A percentile compares a stretch with the other conserved stretches of the same genome.
phyloP scores from a whole-genome alignment of 331 rosid species.

The Dryas integrifolia region DNA sequence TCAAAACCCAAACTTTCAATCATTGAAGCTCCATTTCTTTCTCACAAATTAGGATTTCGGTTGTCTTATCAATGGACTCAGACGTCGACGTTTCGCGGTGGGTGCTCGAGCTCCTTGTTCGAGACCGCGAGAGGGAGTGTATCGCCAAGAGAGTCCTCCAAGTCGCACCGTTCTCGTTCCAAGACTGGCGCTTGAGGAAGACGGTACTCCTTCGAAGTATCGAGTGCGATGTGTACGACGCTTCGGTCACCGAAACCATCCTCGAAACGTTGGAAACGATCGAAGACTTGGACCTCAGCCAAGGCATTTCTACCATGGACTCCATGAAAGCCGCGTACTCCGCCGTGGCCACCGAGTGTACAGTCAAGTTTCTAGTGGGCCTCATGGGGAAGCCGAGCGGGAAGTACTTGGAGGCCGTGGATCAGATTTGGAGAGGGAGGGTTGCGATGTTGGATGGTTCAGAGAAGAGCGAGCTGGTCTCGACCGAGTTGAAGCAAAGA shows the following conservation, averaged over 20 bases:
- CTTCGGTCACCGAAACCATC: conserved; percentile 39
- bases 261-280: conserved; percentile 46
- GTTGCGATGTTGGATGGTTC: conserved; percentile 25
- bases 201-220: conserved; percentile 58
- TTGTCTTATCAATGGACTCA: conserved; percentile 24
- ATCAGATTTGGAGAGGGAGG: conserved; percentile 42
- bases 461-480: conserved; percentile 26
- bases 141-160: conserved; percentile 31
- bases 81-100: conserved; percentile 44
- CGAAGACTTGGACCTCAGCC: conserved; percentile 38
- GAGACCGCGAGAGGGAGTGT: conserved; percentile 37
- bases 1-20: neutral
- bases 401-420: conserved; percentile 34
- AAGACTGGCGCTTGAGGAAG: conserved; percentile 47
- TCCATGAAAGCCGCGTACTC: conserved; percentile 57
- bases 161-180: conserved; percentile 36
- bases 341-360: conserved; percentile 65
- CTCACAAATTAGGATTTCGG: neutral
- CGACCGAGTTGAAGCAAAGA: conserved; percentile 30
- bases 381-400: conserved; percentile 14
- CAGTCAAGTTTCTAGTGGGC: conserved; percentile 36
- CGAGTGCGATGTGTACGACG: conserved; percentile 34
- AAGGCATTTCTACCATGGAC: conserved; percentile 20
- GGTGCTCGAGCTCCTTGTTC: conserved; percentile 57
- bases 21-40: neutral